A percentile compares a stretch with the other conserved stretches of the same genome.
These are phyloP conservation scores for Wickerhamomyces sp. DNA, from an alignment of 1,139 yeast species.

Conservation along the genomic window DNA sequence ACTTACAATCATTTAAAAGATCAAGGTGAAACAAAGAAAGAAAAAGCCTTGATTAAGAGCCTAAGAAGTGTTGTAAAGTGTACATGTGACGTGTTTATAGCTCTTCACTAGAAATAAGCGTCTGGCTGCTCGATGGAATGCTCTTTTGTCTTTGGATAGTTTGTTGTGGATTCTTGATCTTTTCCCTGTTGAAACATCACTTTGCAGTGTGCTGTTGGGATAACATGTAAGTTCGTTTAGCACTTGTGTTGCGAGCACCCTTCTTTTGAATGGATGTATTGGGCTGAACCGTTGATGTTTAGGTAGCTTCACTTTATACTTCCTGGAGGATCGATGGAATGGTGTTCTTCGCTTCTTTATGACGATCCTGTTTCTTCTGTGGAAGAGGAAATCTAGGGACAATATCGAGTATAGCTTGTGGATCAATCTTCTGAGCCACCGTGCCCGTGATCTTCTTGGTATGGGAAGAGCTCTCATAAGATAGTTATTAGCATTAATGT, in stretches of 20 bases:
- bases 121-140: not conserved
- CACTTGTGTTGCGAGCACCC: conserved; percentile 7
- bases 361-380: conserved; percentile 7
- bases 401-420: conserved; percentile 11
- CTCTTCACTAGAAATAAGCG: not conserved
- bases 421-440: conserved; percentile 14
- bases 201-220: not conserved
- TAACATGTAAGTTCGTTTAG: conserved; percentile 7
- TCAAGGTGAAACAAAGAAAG: not conserved
- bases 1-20: not conserved
- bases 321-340: conserved; percentile 18
- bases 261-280: conserved; percentile 7
- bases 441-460: conserved; percentile 20
- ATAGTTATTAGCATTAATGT: not conserved
- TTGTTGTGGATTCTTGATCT: not conserved
- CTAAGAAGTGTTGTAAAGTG: not conserved
- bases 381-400: conserved; percentile 15
- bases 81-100: not conserved
- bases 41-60: not conserved
- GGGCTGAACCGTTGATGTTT: conserved; percentile 1
- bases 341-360: conserved; percentile 19
- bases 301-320: conserved; percentile 19
- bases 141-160: not conserved
- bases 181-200: not conserved
- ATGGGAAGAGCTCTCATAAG: conserved; percentile 24